A percentile compares a stretch with the other conserved stretches of the same genome.
phyloP scores from a whole-genome alignment of 495 filamentous ascomycete species.

The Thermothielavioides terrestris region DNA sequence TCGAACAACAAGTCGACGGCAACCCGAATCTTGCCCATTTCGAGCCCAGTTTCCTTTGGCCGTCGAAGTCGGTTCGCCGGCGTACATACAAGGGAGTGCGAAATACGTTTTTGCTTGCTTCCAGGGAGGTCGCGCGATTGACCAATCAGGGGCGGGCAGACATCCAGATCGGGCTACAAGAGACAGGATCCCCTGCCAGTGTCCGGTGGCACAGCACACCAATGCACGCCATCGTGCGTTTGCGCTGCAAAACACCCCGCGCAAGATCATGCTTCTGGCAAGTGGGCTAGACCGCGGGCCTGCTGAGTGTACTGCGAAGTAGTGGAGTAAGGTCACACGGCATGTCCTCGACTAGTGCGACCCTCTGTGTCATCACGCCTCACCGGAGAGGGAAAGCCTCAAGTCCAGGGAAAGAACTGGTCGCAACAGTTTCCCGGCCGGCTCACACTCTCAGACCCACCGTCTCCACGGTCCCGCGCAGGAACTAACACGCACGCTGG shows the following conservation, averaged over 20 bases:
- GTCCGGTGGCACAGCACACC: conserved; percentile 14
- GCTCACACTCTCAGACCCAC: too few species aligned
- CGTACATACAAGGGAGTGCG: too few species aligned
- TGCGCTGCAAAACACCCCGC: conserved; percentile 5
- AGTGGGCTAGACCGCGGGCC: conserved; percentile 1
- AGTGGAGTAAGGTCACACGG: conserved; percentile 9
- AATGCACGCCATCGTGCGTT: conserved; percentile 23
- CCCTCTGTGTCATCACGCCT: background rate
- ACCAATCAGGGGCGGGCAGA: conserved; percentile 15
- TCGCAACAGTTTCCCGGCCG: too few species aligned
- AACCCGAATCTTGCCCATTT: background rate
- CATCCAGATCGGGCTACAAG: conserved; percentile 17
- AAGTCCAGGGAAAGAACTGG: too few species aligned
- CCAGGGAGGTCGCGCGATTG: background rate
- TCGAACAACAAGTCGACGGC: background rate
- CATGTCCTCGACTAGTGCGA: background rate
- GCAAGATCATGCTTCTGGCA: background rate
- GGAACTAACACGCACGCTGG: too few species aligned
- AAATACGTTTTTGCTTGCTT: too few species aligned
- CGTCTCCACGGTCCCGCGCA: too few species aligned
- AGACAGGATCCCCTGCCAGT: conserved; percentile 6
- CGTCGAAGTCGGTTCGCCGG: too few species aligned
- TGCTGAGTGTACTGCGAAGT: too few species aligned
- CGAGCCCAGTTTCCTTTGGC: background rate
- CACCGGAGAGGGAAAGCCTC: too few species aligned